phyloP scores from a whole-genome alignment of 257 asterid genomes.

The Salvia rosmarinus region DNA sequence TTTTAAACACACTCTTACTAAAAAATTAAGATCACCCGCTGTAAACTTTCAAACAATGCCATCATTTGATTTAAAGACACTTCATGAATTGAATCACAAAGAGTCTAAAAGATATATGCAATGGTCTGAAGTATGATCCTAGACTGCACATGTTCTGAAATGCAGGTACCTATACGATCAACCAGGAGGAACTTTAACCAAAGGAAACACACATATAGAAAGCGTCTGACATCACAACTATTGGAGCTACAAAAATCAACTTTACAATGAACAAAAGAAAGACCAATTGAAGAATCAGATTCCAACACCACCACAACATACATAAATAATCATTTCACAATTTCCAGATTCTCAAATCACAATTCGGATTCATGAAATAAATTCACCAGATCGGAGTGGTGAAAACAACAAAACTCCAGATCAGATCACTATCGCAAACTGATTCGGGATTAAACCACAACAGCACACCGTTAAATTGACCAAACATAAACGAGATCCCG shows the following conservation, averaged over 20 bases:
- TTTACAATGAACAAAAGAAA: neutral
- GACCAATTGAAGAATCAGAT: no score
- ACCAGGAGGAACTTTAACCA: neutral
- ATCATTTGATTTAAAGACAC: neutral
- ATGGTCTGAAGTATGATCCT: constrained; percentile 1
- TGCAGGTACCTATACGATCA: neutral
- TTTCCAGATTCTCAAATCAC: constrained; percentile 12
- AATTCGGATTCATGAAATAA: constrained; percentile 18
- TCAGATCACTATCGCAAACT: constrained; percentile 31
- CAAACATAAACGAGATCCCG: constrained; percentile 15
- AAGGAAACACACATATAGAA: no score
- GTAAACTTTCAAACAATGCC: neutral
- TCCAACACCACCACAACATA: constrained; percentile 10
- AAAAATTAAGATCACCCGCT: neutral
- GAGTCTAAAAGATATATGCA: neutral
- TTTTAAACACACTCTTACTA: neutral
- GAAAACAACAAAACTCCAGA: constrained; percentile 27
- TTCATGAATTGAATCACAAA: neutral
- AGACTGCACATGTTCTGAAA: neutral
- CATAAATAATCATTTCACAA: constrained; percentile 5
- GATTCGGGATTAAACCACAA: neutral
- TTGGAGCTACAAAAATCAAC: constrained; percentile 6
- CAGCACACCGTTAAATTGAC: neutral
- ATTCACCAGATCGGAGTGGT: constrained; percentile 39
- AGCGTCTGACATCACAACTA: neutral